Conservation (phyloP, 2,329 filamentous ascomycete species). For the Aquanectria penicillioides region DNA sequence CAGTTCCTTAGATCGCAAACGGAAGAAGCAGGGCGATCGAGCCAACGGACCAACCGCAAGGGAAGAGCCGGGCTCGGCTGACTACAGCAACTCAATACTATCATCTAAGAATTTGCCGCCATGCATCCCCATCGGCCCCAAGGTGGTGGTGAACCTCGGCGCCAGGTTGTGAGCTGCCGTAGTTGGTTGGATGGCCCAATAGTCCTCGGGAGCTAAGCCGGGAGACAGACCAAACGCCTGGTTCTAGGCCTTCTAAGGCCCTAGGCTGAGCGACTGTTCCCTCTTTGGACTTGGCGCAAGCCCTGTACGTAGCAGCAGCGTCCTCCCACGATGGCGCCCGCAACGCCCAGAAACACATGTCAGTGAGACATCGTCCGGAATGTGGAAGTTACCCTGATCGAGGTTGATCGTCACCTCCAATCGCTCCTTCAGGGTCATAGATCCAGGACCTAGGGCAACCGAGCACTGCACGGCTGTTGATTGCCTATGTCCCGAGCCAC, state of each 20-base stretch:
- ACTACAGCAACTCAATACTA: no score
- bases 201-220: constrained; percentile 26
- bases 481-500: neutral
- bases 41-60: no score
- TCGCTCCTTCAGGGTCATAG: neutral
- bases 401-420: neutral
- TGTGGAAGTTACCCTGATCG: constrained; percentile 18
- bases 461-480: no score
- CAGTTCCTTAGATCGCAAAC: no score
- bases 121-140: no score
- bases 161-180: neutral
- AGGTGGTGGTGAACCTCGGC: no score
- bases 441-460: no score
- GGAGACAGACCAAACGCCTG: constrained; percentile 3
- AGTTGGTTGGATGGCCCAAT: constrained; percentile 12
- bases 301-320: neutral
- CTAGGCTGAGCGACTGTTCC: neutral
- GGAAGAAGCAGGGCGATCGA: no score
- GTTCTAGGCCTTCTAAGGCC: neutral
- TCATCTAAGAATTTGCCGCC: no score
- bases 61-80: no score
- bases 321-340: neutral
- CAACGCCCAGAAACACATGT: neutral
- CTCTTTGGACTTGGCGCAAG: constrained; percentile 13
- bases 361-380: constrained; percentile 1